Conservation (phyloP, 2,329 filamentous ascomycete genomes). For the Atkinsonella hypoxylon region DNA sequence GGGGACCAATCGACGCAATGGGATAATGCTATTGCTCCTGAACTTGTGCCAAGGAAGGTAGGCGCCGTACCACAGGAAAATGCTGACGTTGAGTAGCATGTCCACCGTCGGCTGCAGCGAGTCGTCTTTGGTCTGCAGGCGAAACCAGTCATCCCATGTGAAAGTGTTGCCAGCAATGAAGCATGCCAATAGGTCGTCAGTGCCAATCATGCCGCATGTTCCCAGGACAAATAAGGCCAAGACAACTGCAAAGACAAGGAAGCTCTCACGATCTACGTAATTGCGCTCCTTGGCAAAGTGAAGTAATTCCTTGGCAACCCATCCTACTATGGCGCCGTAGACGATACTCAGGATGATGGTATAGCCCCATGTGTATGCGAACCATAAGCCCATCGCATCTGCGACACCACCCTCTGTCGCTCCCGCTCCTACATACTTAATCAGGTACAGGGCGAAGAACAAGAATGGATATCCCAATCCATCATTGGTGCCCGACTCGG, state of each 20-base stretch:
- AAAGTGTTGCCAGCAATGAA: slow-evolving; percentile 88
- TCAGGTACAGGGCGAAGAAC: slow-evolving; percentile 72
- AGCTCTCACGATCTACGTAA: slow-evolving; percentile 78
- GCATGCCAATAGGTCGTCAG: slow-evolving; percentile 81
- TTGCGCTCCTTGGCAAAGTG: slow-evolving; percentile 73
- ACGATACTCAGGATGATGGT: slow-evolving; percentile 65
- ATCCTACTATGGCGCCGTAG: slow-evolving; percentile 69
- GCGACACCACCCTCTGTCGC: slow-evolving; percentile 47
- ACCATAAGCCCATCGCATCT: slow-evolving; percentile 67
- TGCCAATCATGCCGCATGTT: slow-evolving; percentile 77
- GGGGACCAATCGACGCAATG: slow-evolving; percentile 59
- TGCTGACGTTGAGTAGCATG: slow-evolving; percentile 79
- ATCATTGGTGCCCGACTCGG: slow-evolving; percentile 81
- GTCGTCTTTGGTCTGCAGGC: slow-evolving; percentile 77
- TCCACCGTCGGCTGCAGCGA: slow-evolving; percentile 90
- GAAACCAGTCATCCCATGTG: slow-evolving; percentile 92
- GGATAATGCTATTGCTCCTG: slow-evolving; percentile 51
- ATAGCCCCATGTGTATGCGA: slow-evolving; percentile 76
- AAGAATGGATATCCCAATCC: slow-evolving; percentile 82
- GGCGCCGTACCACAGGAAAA: slow-evolving; percentile 88
- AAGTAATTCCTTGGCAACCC: slow-evolving; percentile 68
- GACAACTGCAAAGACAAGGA: slow-evolving; percentile 75
- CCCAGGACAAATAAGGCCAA: slow-evolving; percentile 79
- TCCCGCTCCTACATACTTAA: slow-evolving; percentile 58
- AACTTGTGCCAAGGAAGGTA: slow-evolving; percentile 73